Evolutionary conservation across 805 yeast genomes (phyloP), one percentile per base, ranked within the genome.

Genomic region (Jamesozyma gamospora): DNA sequence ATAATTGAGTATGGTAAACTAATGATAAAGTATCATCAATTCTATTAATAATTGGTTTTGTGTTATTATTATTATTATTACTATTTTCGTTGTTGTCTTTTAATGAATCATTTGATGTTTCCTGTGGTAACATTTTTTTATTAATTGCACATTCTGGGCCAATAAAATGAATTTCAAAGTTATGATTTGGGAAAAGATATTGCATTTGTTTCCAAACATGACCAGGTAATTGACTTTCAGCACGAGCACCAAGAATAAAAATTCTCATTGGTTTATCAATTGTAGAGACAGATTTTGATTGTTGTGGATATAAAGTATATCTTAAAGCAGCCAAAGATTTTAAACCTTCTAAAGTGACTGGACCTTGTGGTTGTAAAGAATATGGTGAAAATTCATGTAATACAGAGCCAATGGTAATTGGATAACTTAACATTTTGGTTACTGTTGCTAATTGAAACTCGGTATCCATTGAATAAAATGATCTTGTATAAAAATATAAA

Each of bases 131-230:
- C 38, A 28, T 28, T 52, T 77, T 69, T 51, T n/a, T n/a, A n/a
- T n/a, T n/a, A n/a, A n/a, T n/a, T n/a, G n/a, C n/a, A n/a, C n/a
- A 76, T 66, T 92, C 96, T 7, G 98, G 96, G 0, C 99, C 99
- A 49, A 92, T 76, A 62, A 92, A 86, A 59, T 88, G 95, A 36
- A 92, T 65, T 62, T 92, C 96, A 53, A 92, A 77, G 43, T 76
- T 74, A 43, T 79, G 75, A 36, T 77, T 75, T 13, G 97, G 96
- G 66, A 87, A 83, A 41, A 92, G 64, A 57, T 75, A 85, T 19
- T 85, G 79, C 47, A 92, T 67, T 65, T 92, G 97, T 61, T 85
- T 83, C 98, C 98, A 92, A 34, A 88, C 92, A 58, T 84, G 94
- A 19, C 84, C 84, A 4, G 99, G 99, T 41, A 92, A 69, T 70